Base-by-base conservation (phyloP, 2,329 filamentous ascomycete species). In the Neonectria faginata region DNA sequence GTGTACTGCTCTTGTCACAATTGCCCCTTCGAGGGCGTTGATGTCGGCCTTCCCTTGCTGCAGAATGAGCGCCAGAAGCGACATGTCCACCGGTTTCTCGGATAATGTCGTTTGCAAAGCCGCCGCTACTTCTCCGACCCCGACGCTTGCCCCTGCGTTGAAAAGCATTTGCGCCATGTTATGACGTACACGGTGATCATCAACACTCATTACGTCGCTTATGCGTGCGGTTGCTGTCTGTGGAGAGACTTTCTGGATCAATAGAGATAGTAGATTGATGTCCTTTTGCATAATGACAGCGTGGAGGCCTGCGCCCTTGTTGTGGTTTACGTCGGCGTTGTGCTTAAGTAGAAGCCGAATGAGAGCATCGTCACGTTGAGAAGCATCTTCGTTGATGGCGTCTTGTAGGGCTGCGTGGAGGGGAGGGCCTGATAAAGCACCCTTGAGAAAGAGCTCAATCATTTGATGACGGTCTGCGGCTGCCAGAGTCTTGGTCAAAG, bases 261-360 rank as follows among this genome's bases (percentile, higher is more conserved):
- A 69, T 0, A 76, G 78, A 16, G 80, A 76, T 1, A 88, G 71
- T 0, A 88, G 75, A 0, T 73, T 73, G 1, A 84, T 59, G 53
- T 89, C 85, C 31, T 79, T 81, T 59, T 85, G 83, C 2, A 74
- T 66, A 18, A 89, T 83, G 0, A 86, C 82, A 0, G 82, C 78
- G 0, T 81, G 74, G 14, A 89, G 77, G 2, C 80, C 82, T n/a
- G 81, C 77, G 0, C 85, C 85, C 27, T 84, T 81, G 45, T 84
- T 83, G 58, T 84, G 85, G 66, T 87, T 87, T 41, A 86, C 80
- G 52, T 88, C 85, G 4, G 84, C 84, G 14, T 84, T 82, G 64
- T 86, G 78, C 2, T 80, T 78, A 5, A 89, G 76, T 3, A 89
- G 75, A 5, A 89, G 78, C 7, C 80, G 79, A 58, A 89, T 85